Evolutionary conservation across 2,329 filamentous ascomycete species (phyloP).

Genomic region (Pseudocercospora macadamiae): DNA sequence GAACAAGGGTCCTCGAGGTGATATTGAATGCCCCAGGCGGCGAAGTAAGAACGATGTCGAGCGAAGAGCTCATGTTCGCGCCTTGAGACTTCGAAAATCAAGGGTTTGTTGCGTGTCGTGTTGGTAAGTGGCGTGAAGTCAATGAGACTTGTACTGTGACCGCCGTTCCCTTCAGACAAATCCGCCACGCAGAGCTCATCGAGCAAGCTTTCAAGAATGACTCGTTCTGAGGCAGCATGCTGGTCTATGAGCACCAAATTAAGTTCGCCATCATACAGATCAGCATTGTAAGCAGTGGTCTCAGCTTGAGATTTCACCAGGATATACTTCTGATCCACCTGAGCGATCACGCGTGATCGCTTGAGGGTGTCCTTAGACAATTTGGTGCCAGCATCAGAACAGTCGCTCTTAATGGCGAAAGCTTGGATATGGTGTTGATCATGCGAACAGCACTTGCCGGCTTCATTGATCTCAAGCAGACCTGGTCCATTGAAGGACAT

Average conservation of each 20-base stretch:
- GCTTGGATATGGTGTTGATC: background rate
- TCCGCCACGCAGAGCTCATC: slow-evolving; percentile 52
- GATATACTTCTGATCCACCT: slow-evolving; percentile 91
- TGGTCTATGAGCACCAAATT: slow-evolving; percentile 84
- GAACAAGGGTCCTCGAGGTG: slow-evolving; percentile 34
- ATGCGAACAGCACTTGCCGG: slow-evolving; percentile 18
- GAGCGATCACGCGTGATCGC: slow-evolving; percentile 69
- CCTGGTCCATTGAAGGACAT: slow-evolving; percentile 28
- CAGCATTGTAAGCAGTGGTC: background rate
- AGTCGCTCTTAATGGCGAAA: slow-evolving; percentile 7
- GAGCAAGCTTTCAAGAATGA: slow-evolving; percentile 76
- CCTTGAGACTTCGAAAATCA: slow-evolving; percentile 66
- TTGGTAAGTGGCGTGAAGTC: slow-evolving; percentile 6
- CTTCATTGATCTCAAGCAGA: slow-evolving; percentile 16
- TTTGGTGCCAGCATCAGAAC: slow-evolving; percentile 28
- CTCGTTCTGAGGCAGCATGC: slow-evolving; percentile 90
- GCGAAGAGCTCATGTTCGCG: slow-evolving; percentile 65
- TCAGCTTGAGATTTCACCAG: slow-evolving; percentile 61
- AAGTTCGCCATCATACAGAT: slow-evolving; percentile 16
- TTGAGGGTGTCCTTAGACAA: slow-evolving; percentile 66
- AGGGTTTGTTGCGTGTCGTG: slow-evolving; percentile 49
- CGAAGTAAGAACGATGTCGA: slow-evolving; percentile 60
- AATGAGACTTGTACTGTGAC: background rate
- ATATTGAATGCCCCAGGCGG: slow-evolving; percentile 74
- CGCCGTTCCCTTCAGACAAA: background rate